Percentiles rank a stretch among this genome's conserved stretches.
phyloP scores from a whole-genome alignment of 805 yeast genomes.

The Candida verbasci region DNA sequence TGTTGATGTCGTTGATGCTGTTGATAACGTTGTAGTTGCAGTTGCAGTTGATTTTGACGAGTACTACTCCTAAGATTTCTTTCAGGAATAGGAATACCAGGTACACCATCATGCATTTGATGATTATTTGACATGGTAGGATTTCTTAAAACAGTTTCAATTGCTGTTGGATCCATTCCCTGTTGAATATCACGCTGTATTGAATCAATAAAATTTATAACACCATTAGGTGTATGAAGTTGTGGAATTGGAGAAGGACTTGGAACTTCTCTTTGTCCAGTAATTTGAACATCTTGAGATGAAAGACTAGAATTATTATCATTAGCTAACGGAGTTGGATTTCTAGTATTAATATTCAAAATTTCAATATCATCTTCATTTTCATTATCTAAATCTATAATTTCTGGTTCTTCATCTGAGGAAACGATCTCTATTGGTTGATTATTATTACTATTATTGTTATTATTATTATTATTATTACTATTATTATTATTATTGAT shows the following conservation, averaged over 20 bases:
- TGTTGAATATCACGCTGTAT: neutral
- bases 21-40: neutral
- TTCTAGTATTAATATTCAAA: slow-evolving; percentile 3
- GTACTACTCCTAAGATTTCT: too few species aligned
- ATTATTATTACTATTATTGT: neutral
- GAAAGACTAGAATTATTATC: neutral
- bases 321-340: slow-evolving; percentile 6
- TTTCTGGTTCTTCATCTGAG: slow-evolving; percentile 9
- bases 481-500: too few species aligned
- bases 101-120: neutral
- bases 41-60: too few species aligned
- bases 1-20: neutral
- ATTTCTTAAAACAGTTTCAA: neutral
- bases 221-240: slow-evolving; percentile 2
- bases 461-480: too few species aligned
- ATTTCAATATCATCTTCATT: slow-evolving; percentile 2
- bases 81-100: too few species aligned
- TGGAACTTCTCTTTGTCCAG: slow-evolving; percentile 1
- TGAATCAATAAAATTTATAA: neutral
- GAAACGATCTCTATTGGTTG: slow-evolving; percentile 6
- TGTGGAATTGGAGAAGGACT: slow-evolving; percentile 4
- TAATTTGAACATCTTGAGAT: slow-evolving; percentile 2
- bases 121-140: neutral
- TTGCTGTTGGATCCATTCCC: neutral
- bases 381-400: slow-evolving; percentile 2